Base-by-base conservation (phyloP, 768 basidiomycete species). In the Rhodotorula paludigena region DNA sequence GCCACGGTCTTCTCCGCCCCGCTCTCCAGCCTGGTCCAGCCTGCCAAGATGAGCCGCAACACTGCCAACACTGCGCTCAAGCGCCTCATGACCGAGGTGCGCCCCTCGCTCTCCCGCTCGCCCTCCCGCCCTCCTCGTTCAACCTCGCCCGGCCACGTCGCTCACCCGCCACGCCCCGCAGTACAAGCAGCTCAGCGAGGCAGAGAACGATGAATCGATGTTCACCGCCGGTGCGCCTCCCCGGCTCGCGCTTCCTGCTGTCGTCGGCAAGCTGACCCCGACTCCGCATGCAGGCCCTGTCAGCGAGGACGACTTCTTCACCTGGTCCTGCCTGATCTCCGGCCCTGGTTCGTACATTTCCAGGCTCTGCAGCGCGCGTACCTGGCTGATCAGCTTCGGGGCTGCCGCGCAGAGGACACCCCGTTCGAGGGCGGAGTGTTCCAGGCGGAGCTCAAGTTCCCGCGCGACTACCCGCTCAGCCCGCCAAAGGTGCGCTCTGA, bases 321-420 rank as follows among this genome's bases (percentile, higher is more conserved):
- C 94, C 21, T 99, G 96, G 96, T 97, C 97, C 75, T 94, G 93
- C 9, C 91, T 98, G 60, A 98, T 99, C 69, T 96, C 96, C 75
- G 94, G 94, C 7, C 94, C 94, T 79, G 88, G 92, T 90, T 69
- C 48, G 47, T 75, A 36, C 32, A 18, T 48, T 38, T 58, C 47
- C 15, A 6, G 33, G 9, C 28, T 32, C 25, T 18, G 23, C 25
- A 25, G 33, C 49, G 60, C 49, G 44, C 33, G 10, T 30, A 44
- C 2, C 10, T 15, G 45, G 62, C 47, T 32, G 44, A 42, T 64
- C 66, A 60, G 58, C 48, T 1, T 18, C 23, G 11, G n/a, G 4
- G 3, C 35, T 1, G 7, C 7, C 16, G 48, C 10, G 15, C 66
- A 55, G 74, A 75, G 53, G 74, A 75, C 41, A 76, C 76, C 2